A percentile compares a stretch with the other conserved stretches of the same genome.
Evolutionary conservation across 1,284 basidiomycete genomes (phyloP).

Genomic region (Cutaneotrichosporon cutaneum): DNA sequence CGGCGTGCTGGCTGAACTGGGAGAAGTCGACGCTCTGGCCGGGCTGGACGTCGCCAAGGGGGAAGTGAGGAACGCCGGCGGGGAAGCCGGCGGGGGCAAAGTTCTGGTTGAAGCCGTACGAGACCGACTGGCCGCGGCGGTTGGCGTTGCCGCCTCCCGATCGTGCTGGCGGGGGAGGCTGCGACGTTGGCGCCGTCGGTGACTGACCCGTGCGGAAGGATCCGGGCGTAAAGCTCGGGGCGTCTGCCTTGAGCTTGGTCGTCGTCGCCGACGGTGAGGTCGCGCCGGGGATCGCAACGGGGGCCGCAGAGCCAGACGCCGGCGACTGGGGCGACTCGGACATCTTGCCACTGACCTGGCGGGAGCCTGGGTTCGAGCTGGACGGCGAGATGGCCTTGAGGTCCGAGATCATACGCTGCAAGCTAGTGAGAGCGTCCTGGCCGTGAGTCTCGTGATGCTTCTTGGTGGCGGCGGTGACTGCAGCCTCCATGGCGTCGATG

Average conservation of each 20-base stretch:
- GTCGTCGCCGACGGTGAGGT: constrained; percentile 10
- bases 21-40: constrained; percentile 32
- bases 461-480: constrained; percentile 41
- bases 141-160: not conserved
- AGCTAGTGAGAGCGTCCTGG: constrained; percentile 41
- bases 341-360: constrained; percentile 28
- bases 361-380: constrained; percentile 24
- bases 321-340: not conserved
- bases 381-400: constrained; percentile 41
- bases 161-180: constrained; percentile 5
- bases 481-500: constrained; percentile 45
- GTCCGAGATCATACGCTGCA: constrained; percentile 52
- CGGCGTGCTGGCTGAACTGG: constrained; percentile 29
- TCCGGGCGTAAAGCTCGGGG: constrained; percentile 49
- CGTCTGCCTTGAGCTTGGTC: constrained; percentile 51
- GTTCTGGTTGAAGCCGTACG: constrained; percentile 12
- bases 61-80: constrained; percentile 27
- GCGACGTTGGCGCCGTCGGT: constrained; percentile 15
- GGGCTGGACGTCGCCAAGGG: constrained; percentile 22
- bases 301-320: constrained; percentile 7
- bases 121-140: constrained; percentile 20
- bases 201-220: constrained; percentile 22
- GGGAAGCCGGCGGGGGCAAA: not conserved
- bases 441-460: constrained; percentile 36
- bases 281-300: constrained; percentile 21